Percentiles rank a stretch among this genome's conserved stretches.
Evolutionary conservation across 192 early-diverging fungal genomes (phyloP).

Genomic region (Linnemannia hyalina): DNA sequence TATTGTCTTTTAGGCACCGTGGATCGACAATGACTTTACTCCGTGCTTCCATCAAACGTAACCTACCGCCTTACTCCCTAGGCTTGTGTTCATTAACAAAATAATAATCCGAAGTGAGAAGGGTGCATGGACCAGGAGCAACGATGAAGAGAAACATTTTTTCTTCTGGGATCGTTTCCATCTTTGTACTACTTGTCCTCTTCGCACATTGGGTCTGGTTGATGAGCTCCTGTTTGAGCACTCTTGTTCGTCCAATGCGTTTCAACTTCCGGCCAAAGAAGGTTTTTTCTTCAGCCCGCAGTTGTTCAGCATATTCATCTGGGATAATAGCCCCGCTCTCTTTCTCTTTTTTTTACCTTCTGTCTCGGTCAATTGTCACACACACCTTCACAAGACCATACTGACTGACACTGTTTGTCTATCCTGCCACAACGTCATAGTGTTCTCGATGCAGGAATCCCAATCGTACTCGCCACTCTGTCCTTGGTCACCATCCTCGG

Average conservation of each 20-base stretch:
- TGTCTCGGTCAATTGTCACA: not conserved
- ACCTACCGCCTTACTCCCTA: not conserved
- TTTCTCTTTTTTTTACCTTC: not conserved
- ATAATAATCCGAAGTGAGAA: not conserved
- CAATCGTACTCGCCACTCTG: conserved; percentile 21
- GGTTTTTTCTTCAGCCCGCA: not conserved
- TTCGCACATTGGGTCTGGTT: too few species aligned
- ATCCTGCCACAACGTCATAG: conserved; percentile 6
- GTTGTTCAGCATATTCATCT: not conserved
- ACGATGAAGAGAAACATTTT: not conserved
- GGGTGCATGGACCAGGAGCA: not conserved
- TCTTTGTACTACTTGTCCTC: conserved; percentile 1
- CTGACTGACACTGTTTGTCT: not conserved
- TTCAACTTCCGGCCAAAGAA: conserved; percentile 3
- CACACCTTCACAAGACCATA: not conserved
- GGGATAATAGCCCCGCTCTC: not conserved
- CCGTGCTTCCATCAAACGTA: conserved; percentile 56
- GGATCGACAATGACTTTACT: conserved; percentile 51
- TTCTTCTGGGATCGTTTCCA: not conserved
- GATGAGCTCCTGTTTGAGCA: not conserved
- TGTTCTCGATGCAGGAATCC: conserved; percentile 47
- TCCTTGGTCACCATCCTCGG: conserved; percentile 30
- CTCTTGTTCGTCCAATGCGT: not conserved
- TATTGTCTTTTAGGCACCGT: conserved; percentile 13
- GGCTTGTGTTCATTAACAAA: not conserved